A percentile compares a stretch with the other conserved stretches of the same genome.
phyloP scores from a whole-genome alignment of 2,329 filamentous ascomycete genomes.

The Venturia aucupariae region DNA sequence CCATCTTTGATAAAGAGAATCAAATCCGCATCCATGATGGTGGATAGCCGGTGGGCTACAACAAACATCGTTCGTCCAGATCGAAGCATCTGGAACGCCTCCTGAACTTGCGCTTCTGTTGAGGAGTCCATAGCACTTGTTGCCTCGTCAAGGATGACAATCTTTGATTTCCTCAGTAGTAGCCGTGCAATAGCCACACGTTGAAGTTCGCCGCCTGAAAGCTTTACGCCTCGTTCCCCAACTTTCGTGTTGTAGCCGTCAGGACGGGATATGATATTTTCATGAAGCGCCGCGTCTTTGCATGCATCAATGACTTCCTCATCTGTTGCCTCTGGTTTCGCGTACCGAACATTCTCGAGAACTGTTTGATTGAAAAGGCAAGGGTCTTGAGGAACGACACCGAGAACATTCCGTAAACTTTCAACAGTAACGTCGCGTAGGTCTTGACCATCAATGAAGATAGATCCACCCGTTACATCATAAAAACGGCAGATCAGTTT shows the following conservation, averaged over 20 bases:
- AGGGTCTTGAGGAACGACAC: constrained; percentile 47
- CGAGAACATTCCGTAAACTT: constrained; percentile 42
- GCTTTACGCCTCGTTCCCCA: constrained; percentile 31
- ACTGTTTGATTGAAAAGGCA: constrained; percentile 56
- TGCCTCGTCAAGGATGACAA: constrained; percentile 71
- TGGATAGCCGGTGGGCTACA: constrained; percentile 76
- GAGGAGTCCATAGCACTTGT: constrained; percentile 76
- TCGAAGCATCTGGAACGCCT: constrained; percentile 50
- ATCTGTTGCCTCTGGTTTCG: constrained; percentile 49
- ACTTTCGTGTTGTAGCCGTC: constrained; percentile 31
- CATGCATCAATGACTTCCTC: constrained; percentile 53
- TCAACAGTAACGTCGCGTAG: constrained; percentile 50
- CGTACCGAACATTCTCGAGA: constrained; percentile 56
- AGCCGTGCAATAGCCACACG: constrained; percentile 62
- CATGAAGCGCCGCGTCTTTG: constrained; percentile 52
- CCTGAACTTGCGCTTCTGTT: constrained; percentile 57
- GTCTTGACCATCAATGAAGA: constrained; percentile 47
- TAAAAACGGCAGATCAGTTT: constrained; percentile 22
- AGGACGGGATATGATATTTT: constrained; percentile 51
- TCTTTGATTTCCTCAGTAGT: constrained; percentile 67
- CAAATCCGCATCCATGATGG: constrained; percentile 76
- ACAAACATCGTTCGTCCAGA: constrained; percentile 57
- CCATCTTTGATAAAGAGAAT: constrained; percentile 72
- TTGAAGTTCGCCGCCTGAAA: constrained; percentile 59
- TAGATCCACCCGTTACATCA: constrained; percentile 28